phyloP scores from a whole-genome alignment of 352 stramenopile species.

The Phytophthora pluvialis region DNA sequence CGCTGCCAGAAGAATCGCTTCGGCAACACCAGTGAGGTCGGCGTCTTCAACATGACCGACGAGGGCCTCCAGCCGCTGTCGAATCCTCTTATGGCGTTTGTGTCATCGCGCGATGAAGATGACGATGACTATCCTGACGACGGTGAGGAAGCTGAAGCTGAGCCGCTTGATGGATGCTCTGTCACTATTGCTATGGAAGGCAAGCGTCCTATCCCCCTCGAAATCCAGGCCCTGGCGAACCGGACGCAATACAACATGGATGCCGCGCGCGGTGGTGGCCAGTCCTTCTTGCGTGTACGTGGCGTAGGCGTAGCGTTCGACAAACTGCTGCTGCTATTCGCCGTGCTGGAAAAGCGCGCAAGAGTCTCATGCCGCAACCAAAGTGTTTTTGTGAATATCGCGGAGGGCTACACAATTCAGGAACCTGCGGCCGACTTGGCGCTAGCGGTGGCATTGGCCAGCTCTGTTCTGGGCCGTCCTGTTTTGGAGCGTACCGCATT shows the following conservation, averaged over 20 bases:
- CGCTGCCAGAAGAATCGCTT: conserved; percentile 97
- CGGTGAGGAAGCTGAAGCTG: conserved; percentile 34
- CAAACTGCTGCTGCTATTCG: conserved; percentile 94
- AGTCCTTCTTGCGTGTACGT: conserved; percentile 67
- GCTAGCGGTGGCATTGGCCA: conserved; percentile 77
- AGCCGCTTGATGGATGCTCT: conserved; percentile 75
- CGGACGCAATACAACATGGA: conserved; percentile 52
- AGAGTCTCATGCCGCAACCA: conserved; percentile 75
- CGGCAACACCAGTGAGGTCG: conserved; percentile 95
- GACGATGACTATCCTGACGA: conserved; percentile 35
- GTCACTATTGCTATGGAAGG: conserved; percentile 95
- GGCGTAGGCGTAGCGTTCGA: conserved; percentile 84
- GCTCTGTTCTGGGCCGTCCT: conserved; percentile 62
- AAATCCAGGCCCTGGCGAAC: conserved; percentile 94
- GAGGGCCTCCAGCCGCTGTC: conserved; percentile 76
- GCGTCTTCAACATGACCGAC: conserved; percentile 95
- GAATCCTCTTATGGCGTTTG: conserved; percentile 83
- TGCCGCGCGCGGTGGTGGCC: conserved; percentile 23
- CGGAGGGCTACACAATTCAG: conserved; percentile 84
- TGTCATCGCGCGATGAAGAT: conserved; percentile 52
- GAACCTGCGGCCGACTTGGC: conserved; percentile 82
- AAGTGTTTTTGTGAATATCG: conserved; percentile 89
- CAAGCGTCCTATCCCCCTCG: conserved; percentile 92
- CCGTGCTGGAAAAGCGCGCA: conserved; percentile 95
- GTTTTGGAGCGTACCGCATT: conserved; percentile 70